Percentiles rank a stretch among this genome's conserved stretches.
Conservation (phyloP, 1,139 yeast genomes). For the Wickerhamiella pararugosa region DNA sequence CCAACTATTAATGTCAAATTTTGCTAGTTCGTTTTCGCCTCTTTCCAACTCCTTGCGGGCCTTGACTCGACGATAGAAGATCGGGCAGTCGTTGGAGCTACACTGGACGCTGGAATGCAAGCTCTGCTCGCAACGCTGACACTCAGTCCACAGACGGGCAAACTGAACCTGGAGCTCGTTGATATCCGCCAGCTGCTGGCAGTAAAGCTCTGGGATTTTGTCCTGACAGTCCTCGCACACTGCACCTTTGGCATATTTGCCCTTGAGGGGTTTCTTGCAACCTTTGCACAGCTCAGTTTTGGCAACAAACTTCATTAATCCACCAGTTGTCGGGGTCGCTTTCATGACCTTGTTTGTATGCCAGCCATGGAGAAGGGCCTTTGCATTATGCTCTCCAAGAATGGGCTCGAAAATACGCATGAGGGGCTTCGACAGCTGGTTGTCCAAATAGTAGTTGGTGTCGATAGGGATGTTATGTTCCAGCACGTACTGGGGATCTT, state of each 20-base stretch:
- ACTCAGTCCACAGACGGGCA: constrained; percentile 91
- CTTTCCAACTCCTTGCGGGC: constrained; percentile 74
- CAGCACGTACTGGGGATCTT: constrained; percentile 85
- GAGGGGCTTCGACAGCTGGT: constrained; percentile 84
- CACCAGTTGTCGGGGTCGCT: constrained; percentile 51
- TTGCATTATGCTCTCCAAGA: constrained; percentile 72
- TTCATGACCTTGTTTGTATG: constrained; percentile 72
- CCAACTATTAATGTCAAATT: constrained; percentile 56
- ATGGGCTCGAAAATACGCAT: constrained; percentile 93
- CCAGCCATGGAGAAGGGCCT: constrained; percentile 54
- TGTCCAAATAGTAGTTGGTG: constrained; percentile 83
- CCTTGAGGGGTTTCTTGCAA: constrained; percentile 68
- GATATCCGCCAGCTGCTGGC: constrained; percentile 64
- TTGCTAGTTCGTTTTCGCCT: constrained; percentile 53
- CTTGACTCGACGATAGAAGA: constrained; percentile 92
- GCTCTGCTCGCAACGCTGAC: constrained; percentile 95
- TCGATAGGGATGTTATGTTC: constrained; percentile 90
- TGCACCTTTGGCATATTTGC: constrained; percentile 51
- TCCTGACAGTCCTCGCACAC: constrained; percentile 67
- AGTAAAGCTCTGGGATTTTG: constrained; percentile 64
- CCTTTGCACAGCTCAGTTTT: constrained; percentile 79
- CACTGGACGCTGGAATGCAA: constrained; percentile 92
- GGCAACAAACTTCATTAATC: constrained; percentile 81
- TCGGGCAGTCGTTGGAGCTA: constrained; percentile 92
- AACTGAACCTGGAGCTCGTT: constrained; percentile 70